These are phyloP conservation scores for Apiospora phragmitis DNA, from an alignment of 2,329 filamentous ascomycete genomes.

Conservation along the genomic window DNA sequence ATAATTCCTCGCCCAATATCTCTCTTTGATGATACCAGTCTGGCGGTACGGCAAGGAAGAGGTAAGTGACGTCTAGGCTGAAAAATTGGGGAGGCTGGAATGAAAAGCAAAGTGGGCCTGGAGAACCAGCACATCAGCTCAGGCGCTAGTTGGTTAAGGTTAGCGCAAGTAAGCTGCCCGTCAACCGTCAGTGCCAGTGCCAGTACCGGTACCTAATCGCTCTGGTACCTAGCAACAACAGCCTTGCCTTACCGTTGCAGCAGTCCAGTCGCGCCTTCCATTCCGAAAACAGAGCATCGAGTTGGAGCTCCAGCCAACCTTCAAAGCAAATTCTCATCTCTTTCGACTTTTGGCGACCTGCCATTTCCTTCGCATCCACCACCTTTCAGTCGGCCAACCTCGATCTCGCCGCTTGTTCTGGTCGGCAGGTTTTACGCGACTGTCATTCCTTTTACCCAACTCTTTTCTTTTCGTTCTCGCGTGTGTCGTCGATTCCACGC, in stretches of 20 bases:
- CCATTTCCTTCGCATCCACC: constrained; percentile 3
- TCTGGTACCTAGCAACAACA: constrained; percentile 7
- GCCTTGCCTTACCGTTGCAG: constrained; percentile 12
- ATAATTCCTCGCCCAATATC: not conserved
- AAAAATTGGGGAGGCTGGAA: constrained; percentile 2
- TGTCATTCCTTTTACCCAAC: not conserved
- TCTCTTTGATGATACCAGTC: not conserved
- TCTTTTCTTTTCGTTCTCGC: constrained; percentile 8
- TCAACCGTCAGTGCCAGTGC: not conserved
- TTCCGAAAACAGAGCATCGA: constrained; percentile 30
- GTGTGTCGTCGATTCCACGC: not conserved
- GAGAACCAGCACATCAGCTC: not conserved
- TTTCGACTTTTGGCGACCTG: not conserved
- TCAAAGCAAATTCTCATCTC: constrained; percentile 6
- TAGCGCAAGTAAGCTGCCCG: not conserved
- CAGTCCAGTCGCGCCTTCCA: constrained; percentile 26
- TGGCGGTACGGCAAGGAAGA: not conserved
- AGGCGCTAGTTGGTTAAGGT: not conserved
- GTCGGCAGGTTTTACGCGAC: constrained; percentile 5
- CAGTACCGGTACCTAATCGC: not conserved
- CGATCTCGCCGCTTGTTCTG: constrained; percentile 5
- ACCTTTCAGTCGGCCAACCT: constrained; percentile 5
- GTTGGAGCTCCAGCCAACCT: not conserved
- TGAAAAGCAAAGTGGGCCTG: not conserved
- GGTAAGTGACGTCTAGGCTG: not conserved